Base-by-base conservation (phyloP, 306 rosid genomes). In the Lupinus albus region DNA sequence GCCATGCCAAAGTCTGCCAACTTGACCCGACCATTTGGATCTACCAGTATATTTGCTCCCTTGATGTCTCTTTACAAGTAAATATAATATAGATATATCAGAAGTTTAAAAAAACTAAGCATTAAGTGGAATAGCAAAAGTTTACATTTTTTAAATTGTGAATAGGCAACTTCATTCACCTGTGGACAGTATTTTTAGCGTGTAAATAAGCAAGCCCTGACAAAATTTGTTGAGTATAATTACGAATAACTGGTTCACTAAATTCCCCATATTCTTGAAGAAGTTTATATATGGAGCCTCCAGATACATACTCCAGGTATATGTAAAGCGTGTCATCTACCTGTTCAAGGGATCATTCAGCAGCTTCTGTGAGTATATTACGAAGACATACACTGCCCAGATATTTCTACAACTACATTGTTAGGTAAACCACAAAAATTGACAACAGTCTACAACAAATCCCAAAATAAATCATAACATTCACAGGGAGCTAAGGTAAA, bases 1-100 rank as follows among this genome's bases (percentile, higher is more conserved):
- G 99, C 99, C 99, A 94, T 94, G 83, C 99, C 97, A 85, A 94
- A 94, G 79, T 94, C 99, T 48, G 95, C 99, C 85, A 94, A 78
- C 81, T 90, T 94, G 76, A 94, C 90, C 44, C 95, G 89, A 39
- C 99, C 97, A 79, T 68, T 82, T 71, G 96, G 97, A 84, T 94
- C 99, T 30, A 94, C 97, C 33, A 94, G 86, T 80, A 94, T 94
- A 82, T 94, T 94, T 80, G 97, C 99, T 77, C 97, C 99, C 76
- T 94, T 90, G 72, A 94, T 86, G 79, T 94, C 97, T 95, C 99
- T 94, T 84, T 70, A 73, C 33, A 81, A 48, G 74, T 65, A 68
- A 59, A 76, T 18, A 38, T 33, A 78, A 72, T 72, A 77, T 42
- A 49, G 50, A 72, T 61, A 68, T 41, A 46, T 47, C 75, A 28